A percentile compares a stretch with the other conserved stretches of the same genome.
phyloP scores from a whole-genome alignment of 805 yeast species.

The Ogataea ganodermae region DNA sequence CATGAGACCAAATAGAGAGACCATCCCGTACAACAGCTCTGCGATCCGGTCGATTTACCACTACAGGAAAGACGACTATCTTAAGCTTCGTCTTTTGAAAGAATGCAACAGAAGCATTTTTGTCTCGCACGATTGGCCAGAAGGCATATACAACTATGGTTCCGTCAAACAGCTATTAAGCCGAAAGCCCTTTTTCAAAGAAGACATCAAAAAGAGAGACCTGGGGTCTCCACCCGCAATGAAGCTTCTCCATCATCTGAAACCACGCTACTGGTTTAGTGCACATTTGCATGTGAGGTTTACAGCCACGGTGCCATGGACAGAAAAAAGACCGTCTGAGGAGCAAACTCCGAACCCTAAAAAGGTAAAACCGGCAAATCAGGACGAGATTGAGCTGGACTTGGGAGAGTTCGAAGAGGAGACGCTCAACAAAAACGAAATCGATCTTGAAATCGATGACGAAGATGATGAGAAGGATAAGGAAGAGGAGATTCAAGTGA shows the following conservation, averaged over 20 bases:
- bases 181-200: conserved; percentile 65
- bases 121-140: conserved; percentile 95
- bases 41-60: conserved; percentile 69
- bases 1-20: conserved; percentile 41
- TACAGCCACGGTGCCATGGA: conserved; percentile 50
- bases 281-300: conserved; percentile 85
- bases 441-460: conserved; percentile 8
- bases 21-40: conserved; percentile 48
- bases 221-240: conserved; percentile 76
- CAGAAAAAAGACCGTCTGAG: conserved; percentile 5
- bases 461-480: conserved; percentile 17
- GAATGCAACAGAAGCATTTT: conserved; percentile 48
- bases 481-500: conserved; percentile 14
- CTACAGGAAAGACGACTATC: conserved; percentile 62
- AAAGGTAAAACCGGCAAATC: conserved; percentile 16
- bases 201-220: conserved; percentile 57
- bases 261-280: conserved; percentile 80
- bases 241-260: conserved; percentile 51
- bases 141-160: conserved; percentile 69
- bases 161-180: conserved; percentile 49
- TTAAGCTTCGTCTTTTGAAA: conserved; percentile 51
- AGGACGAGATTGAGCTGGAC: conserved; percentile 35
- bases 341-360: conserved; percentile 3
- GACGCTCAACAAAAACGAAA: conserved; percentile 7
- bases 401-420: conserved; percentile 18